Percentiles rank a stretch among this genome's conserved stretches.
phyloP scores from a whole-genome alignment of 371 early-diverging fungal species.

The Rhizopus microsporus region DNA sequence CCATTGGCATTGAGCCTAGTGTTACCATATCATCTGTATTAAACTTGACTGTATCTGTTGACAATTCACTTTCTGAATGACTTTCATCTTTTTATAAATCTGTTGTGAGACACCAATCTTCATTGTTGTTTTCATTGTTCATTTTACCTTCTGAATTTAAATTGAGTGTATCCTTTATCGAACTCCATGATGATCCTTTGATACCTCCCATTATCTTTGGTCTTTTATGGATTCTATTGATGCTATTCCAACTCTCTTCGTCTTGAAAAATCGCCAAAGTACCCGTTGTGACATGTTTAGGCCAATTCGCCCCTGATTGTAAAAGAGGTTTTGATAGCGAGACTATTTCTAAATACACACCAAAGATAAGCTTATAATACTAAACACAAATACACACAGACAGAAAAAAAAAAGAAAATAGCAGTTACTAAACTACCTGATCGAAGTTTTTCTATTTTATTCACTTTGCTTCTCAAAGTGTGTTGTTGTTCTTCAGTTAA shows the following conservation, averaged over 20 bases:
- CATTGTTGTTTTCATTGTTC: background rate
- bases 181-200: constrained; percentile 19
- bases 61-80: constrained; percentile 28
- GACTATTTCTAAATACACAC: constrained; percentile 32
- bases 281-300: constrained; percentile 45
- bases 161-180: constrained; percentile 16
- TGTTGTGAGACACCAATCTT: background rate
- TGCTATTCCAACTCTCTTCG: constrained; percentile 38
- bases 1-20: constrained; percentile 47
- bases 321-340: constrained; percentile 36
- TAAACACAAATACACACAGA: background rate
- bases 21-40: constrained; percentile 35
- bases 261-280: constrained; percentile 48
- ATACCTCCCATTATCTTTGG: constrained; percentile 15
- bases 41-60: constrained; percentile 26
- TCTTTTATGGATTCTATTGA: constrained; percentile 9
- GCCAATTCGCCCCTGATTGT: constrained; percentile 32
- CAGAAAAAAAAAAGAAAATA: background rate
- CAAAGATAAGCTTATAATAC: background rate
- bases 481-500: constrained; percentile 49
- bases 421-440: constrained; percentile 28
- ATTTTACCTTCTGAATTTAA: constrained; percentile 24
- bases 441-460: constrained; percentile 43
- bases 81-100: constrained; percentile 11
- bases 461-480: constrained; percentile 36